Percentiles rank a stretch among this genome's conserved stretches.
Conservation (phyloP, 1,284 basidiomycete species). For the Tylopilus sp. region DNA sequence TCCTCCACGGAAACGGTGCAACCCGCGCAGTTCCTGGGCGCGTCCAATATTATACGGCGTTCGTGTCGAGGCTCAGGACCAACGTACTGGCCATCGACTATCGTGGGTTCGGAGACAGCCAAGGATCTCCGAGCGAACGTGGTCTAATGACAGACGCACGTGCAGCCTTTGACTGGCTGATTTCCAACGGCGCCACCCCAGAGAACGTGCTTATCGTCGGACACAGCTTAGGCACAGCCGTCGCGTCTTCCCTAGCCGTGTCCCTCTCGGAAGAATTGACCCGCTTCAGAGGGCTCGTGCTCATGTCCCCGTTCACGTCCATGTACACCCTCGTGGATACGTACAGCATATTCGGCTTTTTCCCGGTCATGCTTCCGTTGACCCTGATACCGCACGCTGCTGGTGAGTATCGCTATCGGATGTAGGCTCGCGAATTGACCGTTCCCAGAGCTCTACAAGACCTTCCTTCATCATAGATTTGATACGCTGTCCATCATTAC, state of each 20-base stretch:
- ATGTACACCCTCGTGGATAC: constrained; percentile 64
- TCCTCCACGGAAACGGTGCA: constrained; percentile 88
- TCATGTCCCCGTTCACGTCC: constrained; percentile 78
- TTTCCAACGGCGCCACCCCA: constrained; percentile 52
- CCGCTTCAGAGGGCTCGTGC: constrained; percentile 57
- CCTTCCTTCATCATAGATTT: constrained; percentile 60
- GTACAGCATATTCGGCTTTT: constrained; percentile 64
- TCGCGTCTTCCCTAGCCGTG: constrained; percentile 60
- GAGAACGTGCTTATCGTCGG: constrained; percentile 71
- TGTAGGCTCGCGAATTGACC: not conserved
- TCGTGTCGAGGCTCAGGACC: constrained; percentile 58
- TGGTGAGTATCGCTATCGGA: constrained; percentile 44
- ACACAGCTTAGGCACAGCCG: constrained; percentile 81
- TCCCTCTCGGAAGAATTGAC: constrained; percentile 54
- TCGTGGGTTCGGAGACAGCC: constrained; percentile 89
- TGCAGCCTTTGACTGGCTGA: constrained; percentile 78
- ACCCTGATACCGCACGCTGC: constrained; percentile 66
- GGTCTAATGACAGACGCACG: constrained; percentile 77
- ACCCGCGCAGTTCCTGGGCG: constrained; percentile 69
- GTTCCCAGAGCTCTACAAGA: constrained; percentile 51
- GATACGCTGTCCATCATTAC: constrained; percentile 59
- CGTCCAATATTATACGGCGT: constrained; percentile 57
- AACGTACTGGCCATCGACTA: constrained; percentile 89
- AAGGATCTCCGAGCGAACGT: constrained; percentile 69
- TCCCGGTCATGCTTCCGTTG: constrained; percentile 72